Conservation (phyloP, 2,329 filamentous ascomycete genomes). For the Cercospora beticola region DNA sequence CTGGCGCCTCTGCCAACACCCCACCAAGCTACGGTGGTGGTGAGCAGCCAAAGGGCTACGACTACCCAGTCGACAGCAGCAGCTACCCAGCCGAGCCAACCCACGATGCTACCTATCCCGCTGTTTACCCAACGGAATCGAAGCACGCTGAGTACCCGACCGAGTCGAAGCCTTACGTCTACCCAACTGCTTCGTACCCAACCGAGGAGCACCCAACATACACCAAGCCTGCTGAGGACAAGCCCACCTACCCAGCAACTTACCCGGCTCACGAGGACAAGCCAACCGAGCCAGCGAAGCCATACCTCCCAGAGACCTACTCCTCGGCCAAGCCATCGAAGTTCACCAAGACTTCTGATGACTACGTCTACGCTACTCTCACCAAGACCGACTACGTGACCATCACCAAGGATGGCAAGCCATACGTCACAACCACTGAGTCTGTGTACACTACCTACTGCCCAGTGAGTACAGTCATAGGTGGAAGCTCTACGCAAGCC, state of each 20-base stretch:
- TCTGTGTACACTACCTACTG: conserved; percentile 30
- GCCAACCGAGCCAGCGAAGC: background rate
- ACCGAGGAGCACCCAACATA: background rate
- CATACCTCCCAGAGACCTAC: conserved; percentile 11
- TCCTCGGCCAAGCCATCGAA: conserved; percentile 7
- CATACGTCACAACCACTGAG: conserved; percentile 23
- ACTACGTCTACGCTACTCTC: conserved; percentile 27
- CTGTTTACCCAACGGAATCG: background rate
- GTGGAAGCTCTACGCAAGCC: too few relatives aligned
- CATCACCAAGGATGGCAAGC: conserved; percentile 19
- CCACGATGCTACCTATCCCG: background rate
- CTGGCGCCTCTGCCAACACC: conserved; percentile 28
- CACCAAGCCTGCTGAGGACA: background rate
- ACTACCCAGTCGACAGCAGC: background rate
- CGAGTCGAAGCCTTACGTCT: background rate
- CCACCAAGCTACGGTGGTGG: conserved; percentile 1
- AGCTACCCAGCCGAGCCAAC: background rate
- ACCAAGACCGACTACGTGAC: conserved; percentile 26
- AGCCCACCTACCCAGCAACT: conserved; percentile 3
- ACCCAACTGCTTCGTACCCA: background rate
- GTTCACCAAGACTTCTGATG: conserved; percentile 13
- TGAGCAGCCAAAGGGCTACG: background rate
- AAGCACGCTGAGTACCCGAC: background rate
- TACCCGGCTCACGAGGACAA: conserved; percentile 5
- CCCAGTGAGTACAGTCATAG: too few relatives aligned